A percentile compares a stretch with the other conserved stretches of the same genome.
Evolutionary conservation across 2,329 filamentous ascomycete genomes (phyloP).

Genomic region (Cladorrhinum sp.): DNA sequence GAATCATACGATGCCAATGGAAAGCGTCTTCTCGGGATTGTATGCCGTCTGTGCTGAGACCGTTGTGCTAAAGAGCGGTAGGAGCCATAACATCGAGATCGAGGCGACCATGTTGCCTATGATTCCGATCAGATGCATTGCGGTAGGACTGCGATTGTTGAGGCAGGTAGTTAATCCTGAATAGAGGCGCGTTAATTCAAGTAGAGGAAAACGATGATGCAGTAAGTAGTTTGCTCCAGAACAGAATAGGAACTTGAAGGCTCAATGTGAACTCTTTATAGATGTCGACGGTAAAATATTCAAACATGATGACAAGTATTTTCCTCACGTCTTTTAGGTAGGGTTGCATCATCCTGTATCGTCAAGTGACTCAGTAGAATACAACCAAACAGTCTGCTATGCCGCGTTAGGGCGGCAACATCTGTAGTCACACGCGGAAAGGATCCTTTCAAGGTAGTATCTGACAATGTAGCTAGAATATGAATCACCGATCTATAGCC

Average conservation of each 20-base stretch:
- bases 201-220: background rate
- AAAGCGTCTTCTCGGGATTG: constrained; percentile 5
- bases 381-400: background rate
- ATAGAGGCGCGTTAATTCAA: background rate
- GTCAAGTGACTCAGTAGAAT: background rate
- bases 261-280: background rate
- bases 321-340: background rate
- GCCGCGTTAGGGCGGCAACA: background rate
- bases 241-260: background rate
- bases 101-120: background rate
- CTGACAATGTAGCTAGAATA: background rate
- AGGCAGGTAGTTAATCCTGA: background rate
- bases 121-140: background rate
- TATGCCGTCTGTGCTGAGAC: background rate
- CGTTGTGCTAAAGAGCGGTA: background rate
- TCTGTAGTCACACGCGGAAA: background rate
- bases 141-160: background rate
- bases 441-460: background rate
- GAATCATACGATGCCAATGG: constrained; percentile 2
- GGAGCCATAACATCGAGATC: background rate
- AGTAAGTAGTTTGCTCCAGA: background rate
- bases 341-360: background rate
- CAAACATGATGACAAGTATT: background rate
- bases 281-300: background rate
- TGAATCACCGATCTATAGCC: background rate